Base-by-base conservation (phyloP, 1,139 yeast species). In the Nakaseomyces uthaithaninus region DNA sequence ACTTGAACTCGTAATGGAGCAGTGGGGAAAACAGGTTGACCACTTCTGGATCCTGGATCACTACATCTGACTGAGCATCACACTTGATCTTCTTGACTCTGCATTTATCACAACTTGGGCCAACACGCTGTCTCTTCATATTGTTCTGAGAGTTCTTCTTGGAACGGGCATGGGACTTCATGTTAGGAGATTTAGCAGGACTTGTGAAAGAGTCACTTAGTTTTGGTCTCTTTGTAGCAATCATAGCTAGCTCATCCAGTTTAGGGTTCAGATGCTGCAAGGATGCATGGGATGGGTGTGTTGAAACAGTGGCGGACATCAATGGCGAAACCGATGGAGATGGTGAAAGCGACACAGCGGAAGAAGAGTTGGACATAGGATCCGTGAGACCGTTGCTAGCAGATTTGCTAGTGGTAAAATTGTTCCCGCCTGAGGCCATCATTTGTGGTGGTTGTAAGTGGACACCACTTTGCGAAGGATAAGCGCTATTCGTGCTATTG, bases 81-180 rank as follows among this genome's bases (percentile, higher is more conserved):
- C 91, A 81, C 60, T 80, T 80, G 46, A 80, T 82, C 59, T 81
- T 81, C 45, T 86, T 69, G 12, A 73, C 58, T 41, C 87, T 67
- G 58, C 91, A 81, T 34, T 74, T 65, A 57, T 81, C 89, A 60
- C 91, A 81, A 36, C 82, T 74, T 11, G 91, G 91, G 0, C 91
- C 91, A 18, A 76, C 67, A 43, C 91, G 64, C 60, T 81, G 91
- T 50, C 82, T 60, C 71, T 69, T 55, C 12, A 25, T 36, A 14
- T 12, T 28, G 27, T 26, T 35, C n/a, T 23, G n/a, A 25, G 31
- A 8, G 30, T n/a, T 31, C 17, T 31, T 31, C 8, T 18, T 31
- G 10, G 23, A 30, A 17, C 34, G 22, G 4, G 22, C 10, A 4
- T 17, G 22, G 6, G 34, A 11, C 8, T 17, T 18, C 12, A 11